Percentiles rank a stretch among this genome's conserved stretches.
phyloP scores from a whole-genome alignment of 352 stramenopile genomes.

The Globisporangium sylvaticum region DNA sequence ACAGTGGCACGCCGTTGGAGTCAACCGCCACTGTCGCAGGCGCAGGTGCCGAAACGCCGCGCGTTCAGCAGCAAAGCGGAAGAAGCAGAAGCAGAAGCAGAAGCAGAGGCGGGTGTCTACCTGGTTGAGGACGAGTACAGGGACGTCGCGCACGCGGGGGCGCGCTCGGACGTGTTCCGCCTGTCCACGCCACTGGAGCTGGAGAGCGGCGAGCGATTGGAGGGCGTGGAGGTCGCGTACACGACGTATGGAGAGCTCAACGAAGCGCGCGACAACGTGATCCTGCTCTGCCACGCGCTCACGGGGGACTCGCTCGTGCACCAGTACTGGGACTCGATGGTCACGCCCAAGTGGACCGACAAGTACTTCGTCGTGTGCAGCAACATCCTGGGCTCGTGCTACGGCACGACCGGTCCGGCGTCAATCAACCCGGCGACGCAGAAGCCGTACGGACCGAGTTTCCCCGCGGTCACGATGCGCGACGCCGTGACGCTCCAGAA shows the following conservation, averaged over 20 bases:
- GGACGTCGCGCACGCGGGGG: constrained; percentile 40
- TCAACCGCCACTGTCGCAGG: background rate
- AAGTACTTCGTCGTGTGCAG: constrained; percentile 96
- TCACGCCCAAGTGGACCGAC: constrained; percentile 93
- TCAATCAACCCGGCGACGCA: constrained; percentile 74
- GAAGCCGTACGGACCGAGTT: constrained; percentile 81
- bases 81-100: background rate
- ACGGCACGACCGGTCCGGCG: constrained; percentile 88
- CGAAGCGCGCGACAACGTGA: constrained; percentile 23
- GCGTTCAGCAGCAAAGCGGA: constrained; percentile 5
- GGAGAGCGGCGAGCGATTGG: constrained; percentile 63
- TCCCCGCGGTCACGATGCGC: constrained; percentile 90
- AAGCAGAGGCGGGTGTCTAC: background rate
- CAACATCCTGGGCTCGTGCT: constrained; percentile 95
- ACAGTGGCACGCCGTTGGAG: background rate
- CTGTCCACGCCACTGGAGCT: constrained; percentile 41
- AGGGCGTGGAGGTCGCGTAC: constrained; percentile 86
- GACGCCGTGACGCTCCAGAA: constrained; percentile 92
- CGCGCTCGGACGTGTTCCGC: constrained; percentile 37
- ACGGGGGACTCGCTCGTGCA: constrained; percentile 93
- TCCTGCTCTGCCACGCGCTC: constrained; percentile 87
- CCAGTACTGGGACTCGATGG: constrained; percentile 92
- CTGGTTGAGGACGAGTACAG: constrained; percentile 59
- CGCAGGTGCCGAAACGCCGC: constrained; percentile 8
- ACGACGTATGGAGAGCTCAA: constrained; percentile 94